Evolutionary conservation across 73 alveolate genomes (phyloP).

Genomic region (Paramecium caudatum): DNA sequence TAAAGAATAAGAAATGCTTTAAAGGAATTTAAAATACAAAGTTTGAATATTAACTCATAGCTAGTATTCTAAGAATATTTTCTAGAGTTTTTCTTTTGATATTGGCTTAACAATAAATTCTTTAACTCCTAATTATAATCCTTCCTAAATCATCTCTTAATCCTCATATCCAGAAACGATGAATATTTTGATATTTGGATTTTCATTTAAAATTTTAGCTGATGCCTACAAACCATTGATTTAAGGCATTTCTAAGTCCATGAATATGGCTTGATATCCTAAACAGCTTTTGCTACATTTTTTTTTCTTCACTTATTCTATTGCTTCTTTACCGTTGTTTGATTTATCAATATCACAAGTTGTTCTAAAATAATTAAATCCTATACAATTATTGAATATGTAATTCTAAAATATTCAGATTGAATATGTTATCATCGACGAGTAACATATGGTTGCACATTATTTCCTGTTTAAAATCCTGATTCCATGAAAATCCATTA

Average conservation of each 20-base stretch:
- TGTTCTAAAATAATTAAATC: background rate
- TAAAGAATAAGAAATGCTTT: conserved; percentile 15
- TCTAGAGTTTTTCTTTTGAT: background rate
- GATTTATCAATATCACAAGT: background rate
- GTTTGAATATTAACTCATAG: conserved; percentile 6
- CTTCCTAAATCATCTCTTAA: background rate
- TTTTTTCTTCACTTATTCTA: background rate
- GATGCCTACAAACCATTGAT: conserved; percentile 46
- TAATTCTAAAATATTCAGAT: background rate
- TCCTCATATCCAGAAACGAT: conserved; percentile 48
- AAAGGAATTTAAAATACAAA: conserved; percentile 31
- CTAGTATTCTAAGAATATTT: background rate
- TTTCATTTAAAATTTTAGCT: background rate
- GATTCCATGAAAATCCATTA: no score
- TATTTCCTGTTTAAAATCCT: no score
- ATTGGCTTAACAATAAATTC: conserved; percentile 30
- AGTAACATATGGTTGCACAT: conserved; percentile 41
- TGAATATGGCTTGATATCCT: conserved; percentile 10
- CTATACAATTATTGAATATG: background rate
- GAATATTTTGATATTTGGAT: background rate
- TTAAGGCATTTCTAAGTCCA: conserved; percentile 70
- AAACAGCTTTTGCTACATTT: background rate
- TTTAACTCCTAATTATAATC: background rate
- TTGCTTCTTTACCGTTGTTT: conserved; percentile 38
- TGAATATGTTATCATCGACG: conserved; percentile 39